Evolutionary conservation across 1,139 yeast genomes (phyloP).

Genomic region (Insectozyma bohioensis): DNA sequence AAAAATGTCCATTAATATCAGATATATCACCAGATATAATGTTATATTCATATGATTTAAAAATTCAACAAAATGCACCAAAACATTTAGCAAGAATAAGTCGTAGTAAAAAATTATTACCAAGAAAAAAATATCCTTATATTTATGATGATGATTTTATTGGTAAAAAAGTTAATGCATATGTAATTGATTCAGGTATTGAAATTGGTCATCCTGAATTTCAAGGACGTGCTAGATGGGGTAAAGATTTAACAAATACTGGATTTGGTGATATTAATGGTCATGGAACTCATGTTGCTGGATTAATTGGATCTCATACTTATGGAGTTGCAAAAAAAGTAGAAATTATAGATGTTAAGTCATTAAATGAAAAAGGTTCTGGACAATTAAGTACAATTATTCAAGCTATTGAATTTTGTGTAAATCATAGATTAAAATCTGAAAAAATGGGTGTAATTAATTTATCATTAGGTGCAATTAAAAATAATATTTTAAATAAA

Average conservation of each 20-base stretch:
- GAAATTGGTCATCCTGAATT: slow-evolving; percentile 60
- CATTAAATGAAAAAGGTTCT: slow-evolving; percentile 57
- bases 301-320: slow-evolving; percentile 70
- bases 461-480: slow-evolving; percentile 72
- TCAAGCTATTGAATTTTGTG: slow-evolving; percentile 69
- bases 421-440: slow-evolving; percentile 50
- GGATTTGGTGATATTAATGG: slow-evolving; percentile 67
- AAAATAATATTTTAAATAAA: slow-evolving; percentile 61
- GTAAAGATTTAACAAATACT: slow-evolving; percentile 60
- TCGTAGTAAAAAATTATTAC: slow-evolving; percentile 37
- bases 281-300: slow-evolving; percentile 89
- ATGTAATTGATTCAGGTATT: slow-evolving; percentile 81
- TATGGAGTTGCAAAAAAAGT: slow-evolving; percentile 79
- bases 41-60: slow-evolving; percentile 44
- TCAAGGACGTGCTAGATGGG: slow-evolving; percentile 57
- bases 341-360: slow-evolving; percentile 68
- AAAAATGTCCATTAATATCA: slow-evolving; percentile 49
- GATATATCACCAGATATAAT: slow-evolving; percentile 59
- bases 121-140: slow-evolving; percentile 20
- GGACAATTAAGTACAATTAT: slow-evolving; percentile 70
- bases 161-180: slow-evolving; percentile 57
- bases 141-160: slow-evolving; percentile 23
- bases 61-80: slow-evolving; percentile 52
- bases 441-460: slow-evolving; percentile 64
- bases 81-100: slow-evolving; percentile 68